These are phyloP conservation scores for Anaeromyces robustus DNA, from an alignment of 192 early-diverging fungal genomes.

Conservation along the genomic window DNA sequence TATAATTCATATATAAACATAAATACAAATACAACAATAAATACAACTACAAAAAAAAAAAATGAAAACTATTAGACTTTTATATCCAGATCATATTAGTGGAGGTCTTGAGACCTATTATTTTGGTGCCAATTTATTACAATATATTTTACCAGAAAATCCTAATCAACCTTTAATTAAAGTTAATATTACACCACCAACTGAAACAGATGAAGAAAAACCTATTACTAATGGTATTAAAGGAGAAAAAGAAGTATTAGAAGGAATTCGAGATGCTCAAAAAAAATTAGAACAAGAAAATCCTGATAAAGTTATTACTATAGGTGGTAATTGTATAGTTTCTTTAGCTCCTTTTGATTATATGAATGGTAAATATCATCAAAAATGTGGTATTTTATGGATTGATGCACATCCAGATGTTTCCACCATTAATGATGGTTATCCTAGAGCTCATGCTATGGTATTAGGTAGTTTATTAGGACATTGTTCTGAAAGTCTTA, in stretches of 20 bases:
- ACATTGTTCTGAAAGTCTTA: background rate
- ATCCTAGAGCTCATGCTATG: background rate
- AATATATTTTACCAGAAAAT: background rate
- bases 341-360: background rate
- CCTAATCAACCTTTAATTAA: background rate
- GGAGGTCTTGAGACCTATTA: background rate
- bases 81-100: background rate
- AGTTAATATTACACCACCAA: background rate
- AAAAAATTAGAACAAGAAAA: background rate
- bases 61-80: background rate
- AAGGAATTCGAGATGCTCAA: background rate
- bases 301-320: background rate
- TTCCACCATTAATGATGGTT: background rate
- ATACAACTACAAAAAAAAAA: too few relatives aligned
- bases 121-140: background rate
- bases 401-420: background rate
- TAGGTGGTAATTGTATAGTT: background rate
- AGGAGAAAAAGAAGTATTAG: background rate
- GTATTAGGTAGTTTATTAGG: background rate
- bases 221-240: background rate
- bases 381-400: background rate
- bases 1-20: too few relatives aligned
- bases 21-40: too few relatives aligned
- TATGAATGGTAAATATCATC: background rate
- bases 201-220: background rate